Evolutionary conservation across 345 rosid genomes (phyloP).

Genomic region (Eucalyptus curtisii): DNA sequence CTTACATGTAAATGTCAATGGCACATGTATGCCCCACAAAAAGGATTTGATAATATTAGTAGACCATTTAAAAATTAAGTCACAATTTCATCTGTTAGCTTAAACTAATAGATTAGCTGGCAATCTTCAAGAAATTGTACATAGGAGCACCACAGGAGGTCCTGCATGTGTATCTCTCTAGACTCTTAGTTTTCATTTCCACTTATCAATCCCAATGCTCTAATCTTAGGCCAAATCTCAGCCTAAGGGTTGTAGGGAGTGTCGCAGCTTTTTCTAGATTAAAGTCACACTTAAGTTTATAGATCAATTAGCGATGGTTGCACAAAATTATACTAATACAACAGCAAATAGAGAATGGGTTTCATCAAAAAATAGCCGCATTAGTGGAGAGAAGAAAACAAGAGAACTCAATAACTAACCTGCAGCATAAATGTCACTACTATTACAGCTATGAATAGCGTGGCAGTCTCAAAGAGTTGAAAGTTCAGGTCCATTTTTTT

Average conservation of each 20-base stretch:
- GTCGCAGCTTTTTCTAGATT: background rate
- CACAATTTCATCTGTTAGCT: background rate
- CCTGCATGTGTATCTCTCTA: background rate
- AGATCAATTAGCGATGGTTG: background rate
- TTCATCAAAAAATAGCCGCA: background rate
- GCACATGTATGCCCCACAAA: background rate
- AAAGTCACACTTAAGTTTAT: background rate
- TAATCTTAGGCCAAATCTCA: background rate
- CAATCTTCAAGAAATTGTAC: background rate
- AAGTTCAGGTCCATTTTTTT: conserved; percentile 31
- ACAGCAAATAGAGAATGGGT: background rate
- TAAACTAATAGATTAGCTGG: background rate
- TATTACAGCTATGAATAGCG: conserved; percentile 24
- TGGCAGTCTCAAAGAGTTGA: conserved; percentile 35
- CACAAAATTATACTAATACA: background rate
- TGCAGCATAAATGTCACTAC: conserved; percentile 39
- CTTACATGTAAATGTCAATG: background rate
- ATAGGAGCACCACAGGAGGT: background rate
- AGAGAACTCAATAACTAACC: conserved; percentile 4
- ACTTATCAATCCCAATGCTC: background rate
- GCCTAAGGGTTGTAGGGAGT: background rate
- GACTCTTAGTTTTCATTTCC: background rate
- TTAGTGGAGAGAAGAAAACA: background rate
- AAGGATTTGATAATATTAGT: background rate
- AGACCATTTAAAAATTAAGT: background rate